A percentile compares a stretch with the other conserved stretches of the same genome.
Conservation (phyloP, 2,329 filamentous ascomycete genomes). For the Aspergillus aculeatinus region DNA sequence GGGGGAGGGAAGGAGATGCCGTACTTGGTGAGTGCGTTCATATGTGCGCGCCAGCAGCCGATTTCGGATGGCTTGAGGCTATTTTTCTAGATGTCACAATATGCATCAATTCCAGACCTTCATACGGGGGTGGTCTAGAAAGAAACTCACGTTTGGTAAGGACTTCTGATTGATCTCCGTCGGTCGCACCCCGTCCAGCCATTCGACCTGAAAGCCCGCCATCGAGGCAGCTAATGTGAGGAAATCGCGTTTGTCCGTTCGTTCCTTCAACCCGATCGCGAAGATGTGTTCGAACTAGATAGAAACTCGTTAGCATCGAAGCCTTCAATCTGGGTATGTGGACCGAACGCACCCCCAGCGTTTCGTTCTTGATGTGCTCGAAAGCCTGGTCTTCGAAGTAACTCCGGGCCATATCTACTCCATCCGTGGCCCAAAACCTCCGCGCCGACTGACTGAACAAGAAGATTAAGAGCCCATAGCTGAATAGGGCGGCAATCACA, state of each 20-base stretch:
- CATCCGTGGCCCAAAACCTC: background rate
- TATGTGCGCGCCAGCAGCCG: constrained; percentile 45
- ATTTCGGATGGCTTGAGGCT: constrained; percentile 19
- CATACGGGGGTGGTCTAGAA: background rate
- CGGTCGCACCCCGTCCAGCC: constrained; percentile 46
- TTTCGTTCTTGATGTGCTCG: constrained; percentile 27
- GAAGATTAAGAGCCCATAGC: background rate
- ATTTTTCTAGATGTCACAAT: background rate
- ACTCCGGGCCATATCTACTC: constrained; percentile 6
- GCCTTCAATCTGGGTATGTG: rapidly evolving
- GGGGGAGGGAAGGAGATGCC: background rate
- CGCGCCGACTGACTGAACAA: background rate
- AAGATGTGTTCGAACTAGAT: constrained; percentile 47
- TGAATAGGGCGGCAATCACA: background rate
- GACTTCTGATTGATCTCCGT: constrained; percentile 45
- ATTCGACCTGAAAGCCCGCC: constrained; percentile 46
- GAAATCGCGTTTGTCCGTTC: constrained; percentile 53
- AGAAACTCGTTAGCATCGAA: background rate
- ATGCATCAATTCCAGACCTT: background rate
- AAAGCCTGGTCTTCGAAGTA: constrained; percentile 19
- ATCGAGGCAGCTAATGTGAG: constrained; percentile 46
- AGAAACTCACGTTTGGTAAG: constrained; percentile 33
- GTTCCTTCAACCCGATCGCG: constrained; percentile 48
- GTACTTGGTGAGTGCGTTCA: constrained; percentile 38
- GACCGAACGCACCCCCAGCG: constrained; percentile 24